Percentiles rank a stretch among this genome's conserved stretches.
These are phyloP conservation scores for Phialocephala sp. DNA, from an alignment of 2,329 filamentous ascomycete species.

Conservation along the genomic window DNA sequence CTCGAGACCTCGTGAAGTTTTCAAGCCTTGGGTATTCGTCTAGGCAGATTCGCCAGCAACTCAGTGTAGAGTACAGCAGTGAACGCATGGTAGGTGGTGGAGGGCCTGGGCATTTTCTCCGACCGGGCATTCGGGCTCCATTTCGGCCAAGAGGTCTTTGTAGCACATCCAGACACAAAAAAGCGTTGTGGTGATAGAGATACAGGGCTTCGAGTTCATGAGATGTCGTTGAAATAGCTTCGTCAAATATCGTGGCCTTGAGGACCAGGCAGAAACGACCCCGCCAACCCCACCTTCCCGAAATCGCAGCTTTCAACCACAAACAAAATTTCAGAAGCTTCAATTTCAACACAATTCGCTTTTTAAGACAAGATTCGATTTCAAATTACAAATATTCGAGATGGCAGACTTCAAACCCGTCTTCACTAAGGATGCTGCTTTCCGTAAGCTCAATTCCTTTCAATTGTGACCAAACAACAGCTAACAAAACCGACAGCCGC, in stretches of 20 bases:
- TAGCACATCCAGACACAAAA: neutral
- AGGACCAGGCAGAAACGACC: constrained; percentile 11
- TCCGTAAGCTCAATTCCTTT: constrained; percentile 36
- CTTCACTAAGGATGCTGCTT: constrained; percentile 44
- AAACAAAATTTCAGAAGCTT: constrained; percentile 5
- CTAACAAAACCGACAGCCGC: constrained; percentile 30
- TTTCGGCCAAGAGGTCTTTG: constrained; percentile 9
- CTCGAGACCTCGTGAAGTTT: neutral
- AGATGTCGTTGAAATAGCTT: constrained; percentile 40
- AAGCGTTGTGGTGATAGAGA: constrained; percentile 30
- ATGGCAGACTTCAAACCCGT: constrained; percentile 44
- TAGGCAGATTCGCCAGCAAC: constrained; percentile 14
- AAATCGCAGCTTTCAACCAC: constrained; percentile 1
- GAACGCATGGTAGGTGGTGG: neutral
- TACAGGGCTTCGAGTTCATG: constrained; percentile 29
- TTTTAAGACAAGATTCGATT: constrained; percentile 6
- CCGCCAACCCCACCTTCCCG: constrained; percentile 13
- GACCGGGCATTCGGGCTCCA: constrained; percentile 35
- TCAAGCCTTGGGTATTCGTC: neutral
- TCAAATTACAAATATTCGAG: constrained; percentile 21
- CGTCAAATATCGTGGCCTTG: constrained; percentile 17
- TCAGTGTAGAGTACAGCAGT: neutral
- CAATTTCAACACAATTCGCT: constrained; percentile 4
- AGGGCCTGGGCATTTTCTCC: constrained; percentile 25
- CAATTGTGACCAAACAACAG: neutral